Evolutionary conservation across 2,329 filamentous ascomycete genomes (phyloP), one percentile per base, ranked within the genome.

Genomic region (Endoconidiophora laricicola): DNA sequence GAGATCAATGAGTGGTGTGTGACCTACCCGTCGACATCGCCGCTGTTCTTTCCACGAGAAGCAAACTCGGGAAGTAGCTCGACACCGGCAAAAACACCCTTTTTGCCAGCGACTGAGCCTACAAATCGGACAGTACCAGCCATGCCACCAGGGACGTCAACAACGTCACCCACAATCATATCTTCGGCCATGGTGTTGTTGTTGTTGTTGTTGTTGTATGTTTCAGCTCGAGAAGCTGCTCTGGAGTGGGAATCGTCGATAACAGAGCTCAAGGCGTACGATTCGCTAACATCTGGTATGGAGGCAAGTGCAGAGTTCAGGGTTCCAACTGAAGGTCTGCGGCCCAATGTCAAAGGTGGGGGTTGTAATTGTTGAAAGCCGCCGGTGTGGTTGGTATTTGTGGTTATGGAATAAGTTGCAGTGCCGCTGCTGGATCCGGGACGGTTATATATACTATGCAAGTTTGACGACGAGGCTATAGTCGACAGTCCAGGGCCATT

Each of bases 81-180:
- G 36, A 98, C 85, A 43, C 91, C 91, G 29, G 86, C 87, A 69
- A 98, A 98, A 18, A 77, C 76, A 46, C 91, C 91, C 57, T 83
- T 86, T 69, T 94, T 95, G 55, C 88, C 88, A 58, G 80, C 77
- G 39, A 98, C 90, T 38, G 72, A 71, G 42, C 91, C 91, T 54
- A 96, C 71, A 61, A 94, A 98, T 62, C 84, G 90, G 57, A 96
- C 81, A 2, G 78, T 83, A 45, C 91, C 91, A 57, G 82, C 71
- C 87, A 98, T 94, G 62, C 82, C 86, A 40, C 91, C 91, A 1
- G 90, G 88, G 44, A 95, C 90, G 57, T 95, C 88, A 55, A 95
- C 90, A 33, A 72, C 64, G 61, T 95, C 90, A 56, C 90, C 90
- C 39, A 91, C 72, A 55, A 79, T 73, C 54, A 94, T 65, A 54